Evolutionary conservation across 2,329 filamentous ascomycete species (phyloP).

Genomic region (Exophiala bonariae): DNA sequence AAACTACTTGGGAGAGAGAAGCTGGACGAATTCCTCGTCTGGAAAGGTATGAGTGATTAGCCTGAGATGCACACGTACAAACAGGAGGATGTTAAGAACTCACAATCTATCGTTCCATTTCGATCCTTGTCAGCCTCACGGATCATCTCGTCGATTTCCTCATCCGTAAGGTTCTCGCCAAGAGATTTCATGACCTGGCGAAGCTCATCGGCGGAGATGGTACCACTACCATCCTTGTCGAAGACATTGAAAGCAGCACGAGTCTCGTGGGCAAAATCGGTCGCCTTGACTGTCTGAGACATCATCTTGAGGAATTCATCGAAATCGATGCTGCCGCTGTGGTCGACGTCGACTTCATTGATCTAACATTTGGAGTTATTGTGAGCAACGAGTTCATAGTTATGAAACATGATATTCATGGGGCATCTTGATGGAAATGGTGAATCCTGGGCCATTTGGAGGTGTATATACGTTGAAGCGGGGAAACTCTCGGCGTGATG

Average conservation of each 20-base stretch:
- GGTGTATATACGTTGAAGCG: no score
- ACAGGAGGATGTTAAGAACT: no score
- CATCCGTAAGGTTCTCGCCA: conserved; percentile 64
- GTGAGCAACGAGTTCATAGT: no score
- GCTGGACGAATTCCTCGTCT: conserved; percentile 30
- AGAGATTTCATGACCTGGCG: conserved; percentile 65
- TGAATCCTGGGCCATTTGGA: no score
- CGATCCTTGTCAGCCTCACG: conserved; percentile 65
- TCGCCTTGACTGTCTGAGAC: conserved; percentile 62
- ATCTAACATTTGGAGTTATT: conserved; percentile 36
- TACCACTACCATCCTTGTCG: conserved; percentile 65
- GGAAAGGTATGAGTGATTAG: background rate
- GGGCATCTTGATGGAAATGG: no score
- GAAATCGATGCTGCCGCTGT: conserved; percentile 66
- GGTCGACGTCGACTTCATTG: conserved; percentile 66
- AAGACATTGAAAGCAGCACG: conserved; percentile 65
- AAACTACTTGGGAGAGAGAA: conserved; percentile 27
- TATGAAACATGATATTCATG: no score
- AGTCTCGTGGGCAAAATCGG: conserved; percentile 64
- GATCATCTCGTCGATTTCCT: conserved; percentile 67
- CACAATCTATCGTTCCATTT: conserved; percentile 65
- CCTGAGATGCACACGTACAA: no score
- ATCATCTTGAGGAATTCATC: conserved; percentile 68
- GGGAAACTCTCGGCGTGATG: background rate
- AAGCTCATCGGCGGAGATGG: conserved; percentile 64